Percentiles rank a stretch among this genome's conserved stretches.
Evolutionary conservation across 805 yeast genomes (phyloP).

Genomic region (Saturnispora diversa): DNA sequence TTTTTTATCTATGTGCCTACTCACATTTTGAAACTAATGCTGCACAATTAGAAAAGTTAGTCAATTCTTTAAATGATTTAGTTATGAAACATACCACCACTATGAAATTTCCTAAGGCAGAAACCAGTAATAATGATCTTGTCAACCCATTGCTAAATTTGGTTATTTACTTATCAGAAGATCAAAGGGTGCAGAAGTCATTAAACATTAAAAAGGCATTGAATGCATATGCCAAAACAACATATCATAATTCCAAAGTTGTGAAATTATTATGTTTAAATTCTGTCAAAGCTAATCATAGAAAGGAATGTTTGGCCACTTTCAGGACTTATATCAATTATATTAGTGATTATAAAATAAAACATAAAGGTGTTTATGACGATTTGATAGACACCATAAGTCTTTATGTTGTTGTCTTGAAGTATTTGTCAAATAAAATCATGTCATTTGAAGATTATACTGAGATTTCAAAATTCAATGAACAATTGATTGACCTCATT

Average conservation of each 20-base stretch:
- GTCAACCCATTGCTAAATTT: slow-evolving; percentile 30
- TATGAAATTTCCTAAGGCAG: slow-evolving; percentile 39
- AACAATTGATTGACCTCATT: slow-evolving; percentile 11
- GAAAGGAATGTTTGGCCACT: slow-evolving; percentile 24
- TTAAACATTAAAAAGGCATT: slow-evolving; percentile 24
- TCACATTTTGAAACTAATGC: slow-evolving; percentile 11
- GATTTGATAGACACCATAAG: slow-evolving; percentile 32
- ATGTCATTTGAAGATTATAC: slow-evolving; percentile 14
- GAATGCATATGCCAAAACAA: slow-evolving; percentile 31
- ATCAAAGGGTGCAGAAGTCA: slow-evolving; percentile 8
- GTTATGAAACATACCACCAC: slow-evolving; percentile 17
- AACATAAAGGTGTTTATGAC: slow-evolving; percentile 28
- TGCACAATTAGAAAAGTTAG: slow-evolving; percentile 1
- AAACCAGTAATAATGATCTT: slow-evolving; percentile 23
- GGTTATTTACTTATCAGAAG: slow-evolving; percentile 17
- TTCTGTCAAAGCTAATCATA: slow-evolving; percentile 20
- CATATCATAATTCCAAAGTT: slow-evolving; percentile 39
- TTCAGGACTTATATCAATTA: slow-evolving; percentile 38
- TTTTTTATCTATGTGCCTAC: slow-evolving; percentile 18
- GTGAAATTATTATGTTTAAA: slow-evolving; percentile 30
- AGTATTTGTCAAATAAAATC: slow-evolving; percentile 10
- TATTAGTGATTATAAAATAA: slow-evolving; percentile 30
- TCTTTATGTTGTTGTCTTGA: slow-evolving; percentile 18
- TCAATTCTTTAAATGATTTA: slow-evolving; percentile 9
- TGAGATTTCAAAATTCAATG: slow-evolving; percentile 17